phyloP scores from a whole-genome alignment of 176 grass and related monocot genomes.

The Eragrostis nindensis region DNA sequence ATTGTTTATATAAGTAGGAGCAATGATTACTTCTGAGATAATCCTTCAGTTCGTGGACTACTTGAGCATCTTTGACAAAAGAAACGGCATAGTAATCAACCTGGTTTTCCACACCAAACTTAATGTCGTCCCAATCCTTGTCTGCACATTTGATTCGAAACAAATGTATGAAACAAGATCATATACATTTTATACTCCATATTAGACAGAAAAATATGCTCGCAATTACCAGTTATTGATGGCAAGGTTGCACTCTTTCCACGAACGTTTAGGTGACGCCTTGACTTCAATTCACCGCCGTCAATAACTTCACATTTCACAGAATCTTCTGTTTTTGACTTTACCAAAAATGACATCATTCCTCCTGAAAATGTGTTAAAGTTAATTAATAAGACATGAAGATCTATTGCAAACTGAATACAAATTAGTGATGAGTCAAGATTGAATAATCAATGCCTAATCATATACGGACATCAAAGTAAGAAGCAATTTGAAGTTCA shows the following conservation, averaged over 20 bases:
- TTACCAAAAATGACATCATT: slow-evolving; percentile 96
- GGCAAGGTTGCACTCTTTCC: slow-evolving; percentile 99
- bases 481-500: slow-evolving; percentile 20
- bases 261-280: slow-evolving; percentile 93
- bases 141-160: slow-evolving; percentile 58
- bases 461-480: slow-evolving; percentile 16
- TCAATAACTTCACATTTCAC: slow-evolving; percentile 98
- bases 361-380: slow-evolving; percentile 67
- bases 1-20: slow-evolving; percentile 33
- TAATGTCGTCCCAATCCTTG: slow-evolving; percentile 99
- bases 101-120: slow-evolving; percentile 97
- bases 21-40: slow-evolving; percentile 82
- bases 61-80: slow-evolving; percentile 98
- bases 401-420: not conserved
- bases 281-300: slow-evolving; percentile 96
- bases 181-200: not conserved
- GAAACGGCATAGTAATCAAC: slow-evolving; percentile 99
- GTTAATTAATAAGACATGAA: slow-evolving; percentile 36
- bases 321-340: slow-evolving; percentile 89
- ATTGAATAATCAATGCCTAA: slow-evolving; percentile 29
- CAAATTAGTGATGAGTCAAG: slow-evolving; percentile 26
- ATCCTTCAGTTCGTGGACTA: slow-evolving; percentile 96
- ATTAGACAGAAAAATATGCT: slow-evolving; percentile 2
- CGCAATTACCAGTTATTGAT: slow-evolving; percentile 86
- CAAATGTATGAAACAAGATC: slow-evolving; percentile 30